Evolutionary conservation across 345 rosid genomes (phyloP).

Genomic region (Salix suchowensis): DNA sequence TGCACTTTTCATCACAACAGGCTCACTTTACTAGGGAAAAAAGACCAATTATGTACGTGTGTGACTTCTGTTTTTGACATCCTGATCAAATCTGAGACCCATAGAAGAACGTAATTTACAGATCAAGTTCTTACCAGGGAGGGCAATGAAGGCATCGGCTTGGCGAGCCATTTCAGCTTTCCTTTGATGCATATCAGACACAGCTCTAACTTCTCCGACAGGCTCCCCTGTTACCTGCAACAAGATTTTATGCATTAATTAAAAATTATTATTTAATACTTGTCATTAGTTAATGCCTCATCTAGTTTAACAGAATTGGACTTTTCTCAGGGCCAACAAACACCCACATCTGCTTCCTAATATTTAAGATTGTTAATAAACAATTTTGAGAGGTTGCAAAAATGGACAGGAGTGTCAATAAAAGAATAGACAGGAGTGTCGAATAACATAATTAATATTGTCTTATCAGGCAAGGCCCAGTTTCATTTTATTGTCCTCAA

Average conservation of each 20-base stretch:
- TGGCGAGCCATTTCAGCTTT: constrained; percentile 96
- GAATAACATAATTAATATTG: background rate
- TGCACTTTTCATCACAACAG: background rate
- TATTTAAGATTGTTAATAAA: background rate
- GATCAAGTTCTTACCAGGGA: constrained; percentile 52
- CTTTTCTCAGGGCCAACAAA: background rate
- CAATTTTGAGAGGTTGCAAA: background rate
- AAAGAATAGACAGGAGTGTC: background rate
- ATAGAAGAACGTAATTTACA: background rate
- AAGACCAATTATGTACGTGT: background rate
- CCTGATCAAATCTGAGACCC: background rate
- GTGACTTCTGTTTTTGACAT: background rate
- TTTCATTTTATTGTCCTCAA: background rate
- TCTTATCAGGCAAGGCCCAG: background rate
- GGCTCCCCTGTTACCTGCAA: constrained; percentile 72
- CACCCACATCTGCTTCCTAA: background rate
- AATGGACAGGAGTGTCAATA: background rate
- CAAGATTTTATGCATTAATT: background rate
- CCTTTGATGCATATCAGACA: constrained; percentile 89
- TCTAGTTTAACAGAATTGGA: background rate
- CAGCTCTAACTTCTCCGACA: constrained; percentile 88
- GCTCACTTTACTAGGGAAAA: background rate
- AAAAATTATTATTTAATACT: background rate
- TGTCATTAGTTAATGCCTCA: background rate
- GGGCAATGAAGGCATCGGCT: constrained; percentile 93